These are phyloP conservation scores for Myxozyma sirexii DNA, from an alignment of 805 yeast species.

Conservation along the genomic window DNA sequence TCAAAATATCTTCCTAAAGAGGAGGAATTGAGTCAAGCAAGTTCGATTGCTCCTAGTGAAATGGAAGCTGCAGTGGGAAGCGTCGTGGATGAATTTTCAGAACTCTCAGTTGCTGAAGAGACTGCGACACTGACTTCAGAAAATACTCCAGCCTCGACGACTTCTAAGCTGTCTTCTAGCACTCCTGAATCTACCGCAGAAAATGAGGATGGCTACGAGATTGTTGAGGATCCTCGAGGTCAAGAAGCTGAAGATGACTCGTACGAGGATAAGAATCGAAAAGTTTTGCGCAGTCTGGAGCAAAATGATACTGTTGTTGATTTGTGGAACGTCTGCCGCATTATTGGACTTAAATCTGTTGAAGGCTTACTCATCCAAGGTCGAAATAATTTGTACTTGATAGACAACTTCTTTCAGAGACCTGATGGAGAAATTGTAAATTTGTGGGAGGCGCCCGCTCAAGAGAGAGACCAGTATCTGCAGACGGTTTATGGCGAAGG, in stretches of 20 bases:
- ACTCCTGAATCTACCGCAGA: slow-evolving; percentile 32
- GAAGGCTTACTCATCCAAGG: slow-evolving; percentile 80
- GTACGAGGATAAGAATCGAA: slow-evolving; percentile 67
- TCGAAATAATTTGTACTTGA: slow-evolving; percentile 61
- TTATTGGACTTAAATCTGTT: slow-evolving; percentile 72
- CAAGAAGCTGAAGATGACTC: slow-evolving; percentile 36
- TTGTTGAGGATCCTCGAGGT: slow-evolving; percentile 36
- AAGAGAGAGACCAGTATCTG: slow-evolving; percentile 67
- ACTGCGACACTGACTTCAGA: no score
- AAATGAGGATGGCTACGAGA: slow-evolving; percentile 38
- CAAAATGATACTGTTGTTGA: slow-evolving; percentile 72
- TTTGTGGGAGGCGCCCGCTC: slow-evolving; percentile 63
- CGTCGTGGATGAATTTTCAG: slow-evolving; percentile 12
- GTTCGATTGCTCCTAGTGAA: not conserved
- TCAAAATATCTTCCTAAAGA: slow-evolving; percentile 50
- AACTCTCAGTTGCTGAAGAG: slow-evolving; percentile 8
- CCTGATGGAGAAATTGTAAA: slow-evolving; percentile 61
- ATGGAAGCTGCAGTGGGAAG: not conserved
- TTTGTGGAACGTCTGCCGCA: slow-evolving; percentile 73
- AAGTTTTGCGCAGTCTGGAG: slow-evolving; percentile 67
- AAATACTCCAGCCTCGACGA: not conserved
- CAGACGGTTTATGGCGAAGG: slow-evolving; percentile 56
- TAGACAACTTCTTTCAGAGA: slow-evolving; percentile 66
- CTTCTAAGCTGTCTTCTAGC: slow-evolving; percentile 4
- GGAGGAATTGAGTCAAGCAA: slow-evolving; percentile 12